A percentile compares a stretch with the other conserved stretches of the same genome.
These are phyloP conservation scores for Pichia ethanolica DNA, from an alignment of 805 yeast species.

Conservation along the genomic window DNA sequence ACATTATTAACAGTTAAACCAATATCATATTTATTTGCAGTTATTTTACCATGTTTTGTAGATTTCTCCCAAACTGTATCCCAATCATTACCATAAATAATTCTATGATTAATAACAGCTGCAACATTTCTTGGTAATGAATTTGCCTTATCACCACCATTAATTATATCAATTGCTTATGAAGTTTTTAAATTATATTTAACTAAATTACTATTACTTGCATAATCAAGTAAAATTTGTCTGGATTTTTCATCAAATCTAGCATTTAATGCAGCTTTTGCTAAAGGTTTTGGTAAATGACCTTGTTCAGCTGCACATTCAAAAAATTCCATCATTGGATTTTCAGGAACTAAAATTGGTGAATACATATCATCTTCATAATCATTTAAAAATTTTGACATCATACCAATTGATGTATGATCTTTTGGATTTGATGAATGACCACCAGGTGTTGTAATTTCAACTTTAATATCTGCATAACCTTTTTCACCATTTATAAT, in stretches of 20 bases:
- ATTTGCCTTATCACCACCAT: conserved; percentile 70
- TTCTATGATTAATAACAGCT: conserved; percentile 55
- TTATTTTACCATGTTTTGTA: conserved; percentile 22
- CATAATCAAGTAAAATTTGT: conserved; percentile 26
- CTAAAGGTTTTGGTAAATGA: conserved; percentile 5
- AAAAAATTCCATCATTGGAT: conserved; percentile 52
- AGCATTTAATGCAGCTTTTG: conserved; percentile 10
- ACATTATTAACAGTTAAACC: conserved; percentile 31
- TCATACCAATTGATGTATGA: conserved; percentile 73
- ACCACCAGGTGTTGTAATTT: conserved; percentile 49
- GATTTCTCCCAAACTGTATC: conserved; percentile 27
- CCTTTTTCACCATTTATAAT: conserved; percentile 35
- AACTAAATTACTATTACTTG: conserved; percentile 11
- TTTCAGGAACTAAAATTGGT: conserved; percentile 39
- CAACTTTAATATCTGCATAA: conserved; percentile 34
- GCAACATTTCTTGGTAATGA: conserved; percentile 64
- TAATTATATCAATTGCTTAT: conserved; percentile 59
- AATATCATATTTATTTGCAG: conserved; percentile 31
- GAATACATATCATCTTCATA: conserved; percentile 53
- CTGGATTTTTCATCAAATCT: conserved; percentile 29
- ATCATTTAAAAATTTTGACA: conserved; percentile 46
- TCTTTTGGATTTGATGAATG: conserved; percentile 55
- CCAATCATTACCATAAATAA: conserved; percentile 40
- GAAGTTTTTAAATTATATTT: conserved; percentile 49
- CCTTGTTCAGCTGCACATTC: conserved; percentile 59